These are phyloP conservation scores for Aspergillus baeticus DNA, from an alignment of 495 filamentous ascomycete genomes.

Conservation along the genomic window DNA sequence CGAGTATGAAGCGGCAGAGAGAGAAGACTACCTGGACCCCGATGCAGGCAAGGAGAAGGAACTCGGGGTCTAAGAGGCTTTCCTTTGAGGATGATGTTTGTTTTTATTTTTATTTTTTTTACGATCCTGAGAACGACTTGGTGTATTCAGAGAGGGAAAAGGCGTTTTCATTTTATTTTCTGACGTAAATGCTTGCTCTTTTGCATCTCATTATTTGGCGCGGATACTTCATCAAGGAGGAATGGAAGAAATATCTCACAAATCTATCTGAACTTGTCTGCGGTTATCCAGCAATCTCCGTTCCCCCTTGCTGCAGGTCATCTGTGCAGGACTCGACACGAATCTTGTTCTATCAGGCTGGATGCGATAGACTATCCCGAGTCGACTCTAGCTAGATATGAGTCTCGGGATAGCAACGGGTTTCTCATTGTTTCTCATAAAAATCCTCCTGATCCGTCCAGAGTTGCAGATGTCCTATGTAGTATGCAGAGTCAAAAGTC, in stretches of 20 bases:
- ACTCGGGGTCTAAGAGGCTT: conserved; percentile 22
- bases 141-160: conserved; percentile 20
- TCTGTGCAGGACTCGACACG: background rate
- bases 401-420: too few relatives aligned
- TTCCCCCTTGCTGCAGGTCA: background rate
- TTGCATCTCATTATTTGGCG: conserved; percentile 10
- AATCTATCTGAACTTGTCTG: too few relatives aligned
- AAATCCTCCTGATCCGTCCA: background rate
- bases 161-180: conserved; percentile 18
- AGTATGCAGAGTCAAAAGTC: background rate
- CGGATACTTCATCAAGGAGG: conserved; percentile 3
- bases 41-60: conserved; percentile 55
- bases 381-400: too few relatives aligned
- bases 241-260: background rate
- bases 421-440: too few relatives aligned
- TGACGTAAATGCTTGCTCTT: background rate
- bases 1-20: conserved; percentile 95
- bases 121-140: conserved; percentile 18
- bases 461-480: background rate
- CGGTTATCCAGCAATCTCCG: background rate
- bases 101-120: conserved; percentile 4
- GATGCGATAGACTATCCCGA: too few relatives aligned
- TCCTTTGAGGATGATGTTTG: background rate
- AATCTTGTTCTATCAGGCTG: too few relatives aligned
- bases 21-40: conserved; percentile 78